These are phyloP conservation scores for Galeopsis tetrahit DNA, from an alignment of 257 asterid species.

Conservation along the genomic window DNA sequence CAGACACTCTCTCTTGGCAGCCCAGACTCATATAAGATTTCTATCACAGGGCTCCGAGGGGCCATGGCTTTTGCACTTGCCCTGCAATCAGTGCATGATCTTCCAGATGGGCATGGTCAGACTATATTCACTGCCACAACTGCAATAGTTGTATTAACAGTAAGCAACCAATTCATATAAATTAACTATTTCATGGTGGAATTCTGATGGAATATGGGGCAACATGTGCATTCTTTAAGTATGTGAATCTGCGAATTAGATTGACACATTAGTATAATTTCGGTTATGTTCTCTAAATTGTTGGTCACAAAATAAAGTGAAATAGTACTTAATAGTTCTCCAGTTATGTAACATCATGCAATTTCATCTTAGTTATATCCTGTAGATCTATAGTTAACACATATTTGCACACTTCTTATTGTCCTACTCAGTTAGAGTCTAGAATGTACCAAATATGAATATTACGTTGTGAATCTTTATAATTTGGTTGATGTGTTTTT, in stretches of 20 bases:
- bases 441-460: slow-evolving; percentile 12
- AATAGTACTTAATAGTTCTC: slow-evolving; percentile 10
- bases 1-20: slow-evolving; percentile 22
- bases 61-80: slow-evolving; percentile 99
- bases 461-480: slow-evolving; percentile 9
- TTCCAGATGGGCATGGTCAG: slow-evolving; percentile 99
- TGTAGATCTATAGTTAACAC: slow-evolving; percentile 24
- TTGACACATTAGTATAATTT: slow-evolving; percentile 10
- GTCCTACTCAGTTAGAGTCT: not conserved
- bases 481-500: not conserved
- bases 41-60: slow-evolving; percentile 88
- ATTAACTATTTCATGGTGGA: slow-evolving; percentile 18
- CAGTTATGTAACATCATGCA: slow-evolving; percentile 11
- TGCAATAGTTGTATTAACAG: slow-evolving; percentile 96
- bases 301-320: slow-evolving; percentile 22
- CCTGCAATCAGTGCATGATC: slow-evolving; percentile 95
- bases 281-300: slow-evolving; percentile 24
- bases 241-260: slow-evolving; percentile 16
- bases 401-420: not conserved
- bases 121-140: slow-evolving; percentile 98
- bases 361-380: slow-evolving; percentile 9
- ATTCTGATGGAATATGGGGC: slow-evolving; percentile 31
- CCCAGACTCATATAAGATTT: slow-evolving; percentile 32
- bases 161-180: slow-evolving; percentile 36
- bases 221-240: slow-evolving; percentile 25